Base-by-base conservation (phyloP, 2,329 filamentous ascomycete species). In the Fusarium pseudocircinatum region DNA sequence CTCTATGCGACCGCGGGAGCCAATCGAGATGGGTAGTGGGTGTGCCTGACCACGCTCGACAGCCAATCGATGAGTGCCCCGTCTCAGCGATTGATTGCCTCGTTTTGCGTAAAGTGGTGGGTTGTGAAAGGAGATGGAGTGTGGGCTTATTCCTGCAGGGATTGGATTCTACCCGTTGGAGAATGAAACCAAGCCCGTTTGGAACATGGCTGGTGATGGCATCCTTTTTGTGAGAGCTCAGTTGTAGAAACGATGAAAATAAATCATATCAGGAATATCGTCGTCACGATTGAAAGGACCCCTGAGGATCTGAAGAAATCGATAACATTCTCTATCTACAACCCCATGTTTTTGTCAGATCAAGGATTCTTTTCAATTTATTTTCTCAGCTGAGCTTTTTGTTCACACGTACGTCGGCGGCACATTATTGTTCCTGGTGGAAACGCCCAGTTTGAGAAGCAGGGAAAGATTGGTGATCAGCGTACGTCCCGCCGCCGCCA, bases 1-100 rank as follows among this genome's bases (percentile, higher is more conserved):
- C 76, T 78, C 72, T 73, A 46, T 70, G 61, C 59, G 73, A 69
- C 73, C 59, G 67, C 67, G 67, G 61, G 68, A 72, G 67, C 77
- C 77, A 78, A 78, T 78, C 74, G 70, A 69, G 68, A 68, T 61
- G 56, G 26, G 37, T 14, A 56, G 76, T 69, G 75, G 76, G 65
- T 53, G 63, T 70, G 64, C 72, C 67, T 70, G 74, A 61, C 68
- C 69, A 46, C 64, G 24, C 37, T 74, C 50, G 70, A 75, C 46
- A 70, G 69, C 77, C 77, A 78, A 77, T 78, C 73, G 68, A 67
- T 74, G 67, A 42, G 56, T 77, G 70, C 69, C 70, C 73, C 66
- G 75, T 75, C 67, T 69, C 72, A 34, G 49, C 74, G 76, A 67
- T 78, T 78, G 77, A 67, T 78, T 78, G 77, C 77, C 77, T 78